phyloP scores from a whole-genome alignment of 2,329 filamentous ascomycete species.

The Colletotrichum gloeosporioides region DNA sequence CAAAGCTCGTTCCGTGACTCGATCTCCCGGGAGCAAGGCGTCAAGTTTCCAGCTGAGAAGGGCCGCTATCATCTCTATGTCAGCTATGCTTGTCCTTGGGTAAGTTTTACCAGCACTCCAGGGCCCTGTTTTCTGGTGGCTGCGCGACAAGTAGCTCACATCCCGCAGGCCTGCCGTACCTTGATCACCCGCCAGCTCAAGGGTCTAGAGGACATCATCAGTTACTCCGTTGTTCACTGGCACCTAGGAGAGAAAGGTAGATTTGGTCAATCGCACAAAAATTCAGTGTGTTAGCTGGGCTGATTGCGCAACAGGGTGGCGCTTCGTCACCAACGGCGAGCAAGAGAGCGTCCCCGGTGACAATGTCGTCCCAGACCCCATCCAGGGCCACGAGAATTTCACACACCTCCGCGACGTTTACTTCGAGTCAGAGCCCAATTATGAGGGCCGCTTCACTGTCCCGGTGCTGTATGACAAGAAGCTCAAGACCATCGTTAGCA shows the following conservation, averaged over 20 bases:
- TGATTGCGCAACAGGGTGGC: slow-evolving; percentile 69
- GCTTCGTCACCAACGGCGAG: slow-evolving; percentile 73
- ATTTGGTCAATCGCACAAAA: slow-evolving; percentile 3
- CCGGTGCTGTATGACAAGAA: slow-evolving; percentile 86
- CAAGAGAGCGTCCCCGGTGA: slow-evolving; percentile 55
- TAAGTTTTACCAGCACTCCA: slow-evolving; percentile 29
- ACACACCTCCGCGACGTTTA: slow-evolving; percentile 79
- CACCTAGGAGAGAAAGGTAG: slow-evolving; percentile 70
- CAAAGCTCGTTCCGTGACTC: slow-evolving; percentile 81
- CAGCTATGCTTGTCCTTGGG: slow-evolving; percentile 94
- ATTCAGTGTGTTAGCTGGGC: neutral
- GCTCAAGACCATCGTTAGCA: slow-evolving; percentile 80
- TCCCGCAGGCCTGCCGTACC: slow-evolving; percentile 72
- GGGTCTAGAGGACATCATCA: slow-evolving; percentile 85
- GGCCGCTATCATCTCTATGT: slow-evolving; percentile 94
- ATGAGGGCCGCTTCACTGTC: slow-evolving; percentile 83
- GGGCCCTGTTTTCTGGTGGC: neutral
- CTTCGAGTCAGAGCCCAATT: slow-evolving; percentile 75
- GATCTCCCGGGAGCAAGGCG: slow-evolving; percentile 74
- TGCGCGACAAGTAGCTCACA: neutral
- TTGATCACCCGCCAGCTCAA: slow-evolving; percentile 90
- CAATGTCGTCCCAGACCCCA: slow-evolving; percentile 70
- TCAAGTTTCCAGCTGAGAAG: slow-evolving; percentile 84
- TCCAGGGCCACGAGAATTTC: slow-evolving; percentile 73
- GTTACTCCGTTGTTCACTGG: slow-evolving; percentile 88